phyloP scores from a whole-genome alignment of 768 basidiomycete species.

The Rhizopogon sp. region DNA sequence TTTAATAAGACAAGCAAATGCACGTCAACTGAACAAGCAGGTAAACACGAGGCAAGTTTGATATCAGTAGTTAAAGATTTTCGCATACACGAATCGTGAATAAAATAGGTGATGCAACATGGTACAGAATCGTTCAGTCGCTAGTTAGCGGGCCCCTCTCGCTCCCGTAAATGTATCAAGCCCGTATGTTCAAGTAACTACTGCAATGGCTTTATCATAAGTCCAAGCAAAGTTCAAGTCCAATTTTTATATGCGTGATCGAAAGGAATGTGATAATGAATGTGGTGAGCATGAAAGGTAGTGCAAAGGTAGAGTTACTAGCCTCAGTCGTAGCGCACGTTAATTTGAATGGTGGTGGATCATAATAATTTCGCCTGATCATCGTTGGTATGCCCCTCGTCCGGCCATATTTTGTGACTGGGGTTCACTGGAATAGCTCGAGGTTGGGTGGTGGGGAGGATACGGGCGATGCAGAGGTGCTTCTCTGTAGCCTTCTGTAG shows the following conservation, averaged over 20 bases:
- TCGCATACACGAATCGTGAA: not conserved
- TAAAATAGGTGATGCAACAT: constrained; percentile 1
- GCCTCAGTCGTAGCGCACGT: constrained; percentile 12
- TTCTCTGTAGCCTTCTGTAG: constrained; percentile 42
- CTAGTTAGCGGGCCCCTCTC: constrained; percentile 6
- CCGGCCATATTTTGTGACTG: constrained; percentile 23
- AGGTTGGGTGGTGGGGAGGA: constrained; percentile 17
- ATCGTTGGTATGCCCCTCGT: constrained; percentile 23
- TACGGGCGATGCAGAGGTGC: constrained; percentile 62
- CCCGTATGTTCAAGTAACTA: constrained; percentile 2
- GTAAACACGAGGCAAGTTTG: not conserved
- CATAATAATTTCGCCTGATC: not conserved
- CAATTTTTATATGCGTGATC: constrained; percentile 5
- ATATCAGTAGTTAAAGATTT: not conserved
- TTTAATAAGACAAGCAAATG: not conserved
- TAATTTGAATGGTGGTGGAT: constrained; percentile 1
- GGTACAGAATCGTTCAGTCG: constrained; percentile 1
- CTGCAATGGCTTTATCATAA: not conserved
- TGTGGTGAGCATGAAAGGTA: constrained; percentile 5
- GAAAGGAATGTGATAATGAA: constrained; percentile 7
- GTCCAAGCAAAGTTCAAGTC: not conserved
- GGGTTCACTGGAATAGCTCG: constrained; percentile 13
- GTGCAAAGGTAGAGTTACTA: not conserved
- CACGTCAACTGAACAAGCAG: not conserved
- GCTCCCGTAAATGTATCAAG: constrained; percentile 3